Conservation (phyloP, 176 grass and related monocot genomes). For the Eleusine coracana region DNA sequence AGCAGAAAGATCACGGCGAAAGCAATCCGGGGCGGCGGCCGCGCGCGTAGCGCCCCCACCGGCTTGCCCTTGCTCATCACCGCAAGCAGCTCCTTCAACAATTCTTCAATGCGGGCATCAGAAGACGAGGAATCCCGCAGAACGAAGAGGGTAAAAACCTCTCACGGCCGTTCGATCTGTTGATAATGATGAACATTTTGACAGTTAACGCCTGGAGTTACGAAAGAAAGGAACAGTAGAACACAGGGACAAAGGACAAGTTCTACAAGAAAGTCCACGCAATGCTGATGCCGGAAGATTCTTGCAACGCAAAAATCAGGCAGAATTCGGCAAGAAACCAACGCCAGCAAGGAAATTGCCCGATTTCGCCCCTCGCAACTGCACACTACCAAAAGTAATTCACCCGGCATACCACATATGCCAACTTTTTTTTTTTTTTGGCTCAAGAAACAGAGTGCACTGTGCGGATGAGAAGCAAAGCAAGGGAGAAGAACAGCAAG, state of each 20-base stretch:
- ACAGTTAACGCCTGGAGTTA: constrained; percentile 22
- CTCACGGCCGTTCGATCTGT: not conserved
- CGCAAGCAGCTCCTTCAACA: constrained; percentile 22
- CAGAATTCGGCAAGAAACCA: constrained; percentile 31
- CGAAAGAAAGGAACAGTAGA: not conserved
- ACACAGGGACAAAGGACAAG: not conserved
- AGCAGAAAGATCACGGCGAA: constrained; percentile 39
- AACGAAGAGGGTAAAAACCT: not conserved
- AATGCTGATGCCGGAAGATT: constrained; percentile 49
- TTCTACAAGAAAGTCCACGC: constrained; percentile 20
- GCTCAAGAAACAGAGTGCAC: not conserved
- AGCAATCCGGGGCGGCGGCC: constrained; percentile 9
- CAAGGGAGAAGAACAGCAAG: not conserved
- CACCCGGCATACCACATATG: not conserved
- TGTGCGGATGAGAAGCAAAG: not conserved
- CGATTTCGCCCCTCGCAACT: not conserved
- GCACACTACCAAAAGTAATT: constrained; percentile 16
- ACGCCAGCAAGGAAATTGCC: not conserved
- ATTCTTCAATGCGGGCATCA: constrained; percentile 31
- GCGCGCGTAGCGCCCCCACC: not conserved
- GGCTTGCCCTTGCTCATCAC: constrained; percentile 21
- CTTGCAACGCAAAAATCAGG: constrained; percentile 15
- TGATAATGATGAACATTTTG: constrained; percentile 9
- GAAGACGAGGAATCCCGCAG: constrained; percentile 1
- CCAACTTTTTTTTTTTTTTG: not conserved